Percentiles rank a stretch among this genome's conserved stretches.
Evolutionary conservation across 768 basidiomycete species (phyloP).

Genomic region (Mycena alexandri): DNA sequence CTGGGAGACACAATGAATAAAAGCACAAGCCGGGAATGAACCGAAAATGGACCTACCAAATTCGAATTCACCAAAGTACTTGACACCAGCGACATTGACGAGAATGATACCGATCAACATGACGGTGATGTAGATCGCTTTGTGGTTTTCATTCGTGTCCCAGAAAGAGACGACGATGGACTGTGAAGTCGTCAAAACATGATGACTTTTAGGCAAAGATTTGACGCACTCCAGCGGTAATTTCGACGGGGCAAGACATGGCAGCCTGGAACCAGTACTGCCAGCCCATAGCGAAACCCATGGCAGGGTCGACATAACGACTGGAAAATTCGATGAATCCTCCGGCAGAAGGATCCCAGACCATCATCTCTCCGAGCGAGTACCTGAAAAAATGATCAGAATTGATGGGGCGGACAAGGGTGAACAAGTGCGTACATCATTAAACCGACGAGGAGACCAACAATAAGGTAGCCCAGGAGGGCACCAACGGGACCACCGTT

Average conservation of each 20-base stretch:
- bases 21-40: not conserved
- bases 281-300: conserved; percentile 54
- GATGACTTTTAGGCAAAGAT: conserved; percentile 5
- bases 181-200: conserved; percentile 19
- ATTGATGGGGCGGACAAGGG: not conserved
- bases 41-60: conserved; percentile 29
- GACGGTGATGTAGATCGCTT: conserved; percentile 50
- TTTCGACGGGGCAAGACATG: conserved; percentile 52
- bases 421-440: conserved; percentile 39
- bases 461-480: conserved; percentile 57
- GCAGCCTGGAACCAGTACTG: conserved; percentile 46
- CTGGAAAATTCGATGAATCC: conserved; percentile 44
- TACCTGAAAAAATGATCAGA: conserved; percentile 11
- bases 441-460: conserved; percentile 52
- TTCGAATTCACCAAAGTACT: conserved; percentile 42
- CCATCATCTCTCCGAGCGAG: conserved; percentile 47
- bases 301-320: conserved; percentile 51
- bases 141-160: conserved; percentile 45
- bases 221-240: conserved; percentile 44
- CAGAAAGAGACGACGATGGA: conserved; percentile 56
- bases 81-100: conserved; percentile 45
- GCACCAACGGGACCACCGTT: conserved; percentile 61
- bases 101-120: conserved; percentile 44
- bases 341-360: conserved; percentile 43
- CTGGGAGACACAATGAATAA: conserved; percentile 57